phyloP scores from a whole-genome alignment of 768 basidiomycete genomes.

The Boletellus ananas region DNA sequence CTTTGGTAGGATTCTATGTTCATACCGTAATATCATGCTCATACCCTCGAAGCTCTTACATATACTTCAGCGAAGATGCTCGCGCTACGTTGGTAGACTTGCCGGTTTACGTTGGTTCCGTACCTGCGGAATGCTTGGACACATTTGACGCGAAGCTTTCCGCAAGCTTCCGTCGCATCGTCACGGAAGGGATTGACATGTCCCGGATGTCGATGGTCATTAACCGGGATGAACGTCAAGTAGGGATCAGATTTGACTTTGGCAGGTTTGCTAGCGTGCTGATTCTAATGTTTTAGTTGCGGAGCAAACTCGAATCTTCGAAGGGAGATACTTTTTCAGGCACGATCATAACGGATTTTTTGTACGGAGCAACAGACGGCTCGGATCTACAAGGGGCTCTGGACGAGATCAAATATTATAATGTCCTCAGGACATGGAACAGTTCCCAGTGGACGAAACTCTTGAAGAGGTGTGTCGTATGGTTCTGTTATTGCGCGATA shows the following conservation, averaged over 20 bases:
- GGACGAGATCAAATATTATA: slow-evolving; percentile 76
- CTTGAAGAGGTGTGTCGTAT: slow-evolving; percentile 58
- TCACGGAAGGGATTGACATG: slow-evolving; percentile 81
- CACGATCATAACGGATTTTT: slow-evolving; percentile 74
- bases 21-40: slow-evolving; percentile 7
- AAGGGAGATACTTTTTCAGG: slow-evolving; percentile 79
- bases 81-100: slow-evolving; percentile 71
- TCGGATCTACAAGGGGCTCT: slow-evolving; percentile 69
- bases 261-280: background rate
- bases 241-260: slow-evolving; percentile 23
- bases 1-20: slow-evolving; percentile 55
- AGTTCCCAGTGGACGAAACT: slow-evolving; percentile 73
- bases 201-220: slow-evolving; percentile 84
- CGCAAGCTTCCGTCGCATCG: slow-evolving; percentile 65
- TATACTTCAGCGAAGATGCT: slow-evolving; percentile 78
- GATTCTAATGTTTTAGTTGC: slow-evolving; percentile 47
- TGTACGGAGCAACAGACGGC: slow-evolving; percentile 83
- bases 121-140: slow-evolving; percentile 78
- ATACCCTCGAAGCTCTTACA: slow-evolving; percentile 57
- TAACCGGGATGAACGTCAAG: slow-evolving; percentile 84
- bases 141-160: slow-evolving; percentile 65
- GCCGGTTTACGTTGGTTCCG: slow-evolving; percentile 75
- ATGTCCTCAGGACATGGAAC: slow-evolving; percentile 65
- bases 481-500: slow-evolving; percentile 3
- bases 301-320: slow-evolving; percentile 77